Evolutionary conservation across 192 early-diverging fungal genomes (phyloP), one percentile per base, ranked within the genome.

Genomic region (Backusella circina): DNA sequence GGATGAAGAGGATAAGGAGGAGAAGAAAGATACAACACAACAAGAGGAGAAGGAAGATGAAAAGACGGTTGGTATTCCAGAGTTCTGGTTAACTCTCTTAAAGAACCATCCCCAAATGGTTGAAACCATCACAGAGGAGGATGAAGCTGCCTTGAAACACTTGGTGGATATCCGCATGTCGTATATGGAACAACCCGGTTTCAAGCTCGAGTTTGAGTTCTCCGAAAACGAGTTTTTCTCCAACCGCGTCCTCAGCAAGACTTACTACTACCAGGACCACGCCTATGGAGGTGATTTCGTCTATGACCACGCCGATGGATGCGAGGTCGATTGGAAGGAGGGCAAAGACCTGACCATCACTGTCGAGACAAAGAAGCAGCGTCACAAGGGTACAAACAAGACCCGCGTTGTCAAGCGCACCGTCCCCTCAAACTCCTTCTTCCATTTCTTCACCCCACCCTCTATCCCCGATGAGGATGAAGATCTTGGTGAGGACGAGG

Each of bases 341-440:
- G 96, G 92, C 79, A 94, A 98, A 88, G 93, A 99, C 84, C 88
- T 99, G 44, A 92, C 92, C 72, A 90, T 98, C 64, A 96, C 89
- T 5, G 86, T 98, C 70, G 97, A 99, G 87, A 93, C 95, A 83
- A 97, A 96, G 90, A 99, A 96, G 86, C 98, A 99, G 90, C 95
- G 97, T 71, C 96, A 98, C 89, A 98, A 97, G 90, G 93, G 89
- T 70, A 96, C 96, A 73, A 99, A 98, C 91, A 95, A 98, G 90
- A 97, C 95, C 36, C 95, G 98, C 50, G 91, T 96, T 44, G 94
- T 99, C 81, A 99, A 98, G 91, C 95, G 93, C 79, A 96, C 95
- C 33, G 95, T 99, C 32, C 97, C 95, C 18, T 89, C 94, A 32
- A 95, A 96, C 69, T 96, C 97, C 65, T 99, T 99, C 91, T 99